Percentiles rank a stretch among this genome's conserved stretches.
Conservation (phyloP, 1,139 yeast species). For the Arxiozyma heterogenica region DNA sequence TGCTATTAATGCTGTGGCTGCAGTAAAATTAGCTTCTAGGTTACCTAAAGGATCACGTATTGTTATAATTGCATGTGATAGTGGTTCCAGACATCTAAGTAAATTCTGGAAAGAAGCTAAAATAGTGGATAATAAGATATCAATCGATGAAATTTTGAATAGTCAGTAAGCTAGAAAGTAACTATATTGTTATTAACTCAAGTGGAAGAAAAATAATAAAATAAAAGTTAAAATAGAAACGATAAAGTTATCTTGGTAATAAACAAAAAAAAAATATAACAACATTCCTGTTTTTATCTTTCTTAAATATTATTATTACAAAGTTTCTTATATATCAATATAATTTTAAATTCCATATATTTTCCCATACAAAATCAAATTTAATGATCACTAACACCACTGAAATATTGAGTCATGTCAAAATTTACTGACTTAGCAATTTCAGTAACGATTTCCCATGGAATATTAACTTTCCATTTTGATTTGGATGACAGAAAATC, state of each 20-base stretch:
- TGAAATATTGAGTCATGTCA: conserved; percentile 47
- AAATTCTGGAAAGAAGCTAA: conserved; percentile 81
- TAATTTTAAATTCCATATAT: background rate
- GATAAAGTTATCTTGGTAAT: no score
- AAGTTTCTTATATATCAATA: background rate
- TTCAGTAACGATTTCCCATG: conserved; percentile 46
- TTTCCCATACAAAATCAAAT: background rate
- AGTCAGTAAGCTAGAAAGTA: background rate
- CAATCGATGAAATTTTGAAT: conserved; percentile 26
- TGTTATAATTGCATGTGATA: conserved; percentile 87
- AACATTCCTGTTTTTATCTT: background rate
- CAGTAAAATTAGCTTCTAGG: conserved; percentile 54
- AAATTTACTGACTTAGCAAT: conserved; percentile 48
- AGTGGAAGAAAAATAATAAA: background rate
- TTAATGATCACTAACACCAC: conserved; percentile 14
- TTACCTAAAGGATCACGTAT: conserved; percentile 57
- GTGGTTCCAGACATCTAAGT: conserved; percentile 81
- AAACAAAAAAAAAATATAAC: no score
- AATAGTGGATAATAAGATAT: conserved; percentile 24
- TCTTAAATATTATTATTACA: background rate
- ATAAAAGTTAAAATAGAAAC: no score
- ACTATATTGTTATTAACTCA: background rate
- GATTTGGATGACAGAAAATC: conserved; percentile 58
- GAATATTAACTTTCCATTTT: conserved; percentile 58
- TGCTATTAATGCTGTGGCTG: conserved; percentile 89